Percentiles rank a stretch among this genome's conserved stretches.
Conservation (phyloP, 148 eudicot species). For the Rhododendron ovatum region DNA sequence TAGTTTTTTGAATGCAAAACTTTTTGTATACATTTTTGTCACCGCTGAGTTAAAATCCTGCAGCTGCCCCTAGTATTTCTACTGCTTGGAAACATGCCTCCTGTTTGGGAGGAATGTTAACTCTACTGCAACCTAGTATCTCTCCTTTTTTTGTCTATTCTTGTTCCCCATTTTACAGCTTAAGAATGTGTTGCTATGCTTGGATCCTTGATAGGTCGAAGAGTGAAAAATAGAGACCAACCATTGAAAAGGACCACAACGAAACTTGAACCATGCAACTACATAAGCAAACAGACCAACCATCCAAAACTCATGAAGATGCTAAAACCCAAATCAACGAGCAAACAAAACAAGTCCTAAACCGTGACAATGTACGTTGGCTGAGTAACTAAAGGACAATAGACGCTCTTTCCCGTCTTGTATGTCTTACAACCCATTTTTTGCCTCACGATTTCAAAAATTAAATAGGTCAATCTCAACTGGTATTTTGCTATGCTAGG, state of each 20-base stretch:
- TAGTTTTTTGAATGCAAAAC: no score
- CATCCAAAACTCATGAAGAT: neutral
- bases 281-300: neutral
- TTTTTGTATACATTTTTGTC: no score
- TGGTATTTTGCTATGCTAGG: neutral
- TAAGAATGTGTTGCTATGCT: neutral
- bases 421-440: neutral
- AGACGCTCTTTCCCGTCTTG: neutral
- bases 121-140: neutral
- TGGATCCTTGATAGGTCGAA: neutral
- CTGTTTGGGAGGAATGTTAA: neutral
- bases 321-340: neutral
- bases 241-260: neutral
- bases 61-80: no score
- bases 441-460: neutral
- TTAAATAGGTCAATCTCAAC: neutral
- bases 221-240: neutral
- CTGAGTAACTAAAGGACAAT: neutral
- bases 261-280: neutral
- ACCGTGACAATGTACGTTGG: neutral
- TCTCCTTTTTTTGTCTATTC: neutral
- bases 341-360: neutral
- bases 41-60: no score
- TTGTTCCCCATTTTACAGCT: neutral
- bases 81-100: no score